A percentile compares a stretch with the other conserved stretches of the same genome.
Evolutionary conservation across 2,329 filamentous ascomycete species (phyloP).

Genomic region (Didymella exigua): DNA sequence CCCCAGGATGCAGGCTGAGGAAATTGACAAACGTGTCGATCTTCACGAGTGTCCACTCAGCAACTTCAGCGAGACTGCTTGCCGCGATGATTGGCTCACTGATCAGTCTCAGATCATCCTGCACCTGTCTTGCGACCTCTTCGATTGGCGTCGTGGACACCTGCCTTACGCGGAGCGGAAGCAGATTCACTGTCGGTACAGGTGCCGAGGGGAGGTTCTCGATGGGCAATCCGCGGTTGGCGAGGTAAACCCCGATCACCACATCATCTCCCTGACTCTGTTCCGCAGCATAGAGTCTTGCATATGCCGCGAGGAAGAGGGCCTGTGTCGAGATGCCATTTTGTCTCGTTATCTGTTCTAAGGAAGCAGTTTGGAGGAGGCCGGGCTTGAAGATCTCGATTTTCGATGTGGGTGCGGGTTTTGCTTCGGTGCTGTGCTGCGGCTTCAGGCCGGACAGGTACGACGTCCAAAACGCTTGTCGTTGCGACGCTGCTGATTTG

Average conservation of each 20-base stretch:
- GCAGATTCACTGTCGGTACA: slow-evolving; percentile 78
- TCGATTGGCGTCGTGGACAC: slow-evolving; percentile 45
- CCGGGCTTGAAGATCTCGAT: slow-evolving; percentile 57
- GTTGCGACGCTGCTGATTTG: slow-evolving; percentile 18
- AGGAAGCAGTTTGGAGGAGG: slow-evolving; percentile 49
- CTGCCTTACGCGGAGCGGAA: slow-evolving; percentile 67
- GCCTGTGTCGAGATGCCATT: slow-evolving; percentile 71
- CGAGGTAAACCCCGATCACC: slow-evolving; percentile 80
- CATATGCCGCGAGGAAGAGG: slow-evolving; percentile 75
- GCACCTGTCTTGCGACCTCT: slow-evolving; percentile 65
- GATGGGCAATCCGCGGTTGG: slow-evolving; percentile 68
- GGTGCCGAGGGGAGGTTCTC: slow-evolving; percentile 57
- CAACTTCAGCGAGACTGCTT: slow-evolving; percentile 72
- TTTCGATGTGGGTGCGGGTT: slow-evolving; percentile 35
- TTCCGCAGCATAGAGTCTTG: slow-evolving; percentile 56
- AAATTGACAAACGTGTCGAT: slow-evolving; percentile 84
- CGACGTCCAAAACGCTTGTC: slow-evolving; percentile 57
- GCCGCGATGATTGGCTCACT: slow-evolving; percentile 60
- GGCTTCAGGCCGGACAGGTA: slow-evolving; percentile 48
- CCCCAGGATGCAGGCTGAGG: slow-evolving; percentile 59
- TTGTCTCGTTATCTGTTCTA: slow-evolving; percentile 54
- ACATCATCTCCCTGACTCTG: slow-evolving; percentile 50
- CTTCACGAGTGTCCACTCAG: slow-evolving; percentile 73
- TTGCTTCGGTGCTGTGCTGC: slow-evolving; percentile 25
- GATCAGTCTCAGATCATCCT: slow-evolving; percentile 70